Base-by-base conservation (phyloP, 2,329 filamentous ascomycete species). In the Parastagonospora avenae region DNA sequence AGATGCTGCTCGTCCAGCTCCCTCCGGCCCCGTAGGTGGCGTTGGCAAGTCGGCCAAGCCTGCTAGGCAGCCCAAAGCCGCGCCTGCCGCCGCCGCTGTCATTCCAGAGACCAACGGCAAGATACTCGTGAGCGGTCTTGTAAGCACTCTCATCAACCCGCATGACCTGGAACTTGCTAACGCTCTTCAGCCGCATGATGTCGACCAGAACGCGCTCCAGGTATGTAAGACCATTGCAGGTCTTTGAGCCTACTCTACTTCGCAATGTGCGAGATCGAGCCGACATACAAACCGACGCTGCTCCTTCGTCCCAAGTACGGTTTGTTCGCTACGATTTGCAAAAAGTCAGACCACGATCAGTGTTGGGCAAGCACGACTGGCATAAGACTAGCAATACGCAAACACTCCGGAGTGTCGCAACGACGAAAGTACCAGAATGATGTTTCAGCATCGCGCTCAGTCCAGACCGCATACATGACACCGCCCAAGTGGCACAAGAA, bases 111-210 rank as follows among this genome's bases (percentile, higher is more conserved):
- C 91, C 83, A 30, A 39, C 2, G 46, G 38, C 32, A 97, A 97
- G 81, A 93, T 97, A 79, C 90, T 96, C 77, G 93, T 99, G 79
- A 96, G 91, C 88, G 95, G 95, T 82, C 85, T 99, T 83, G 92
- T 97, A 88, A 78, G 92, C 78, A 24, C 11, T 29, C 8, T n/a
- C 15, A 33, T 9, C 30, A 33, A n/a, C 2, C 65, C 9, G 14
- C 19, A 15, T 3, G 28, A 32, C 52, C 46, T 28, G 47, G 54
- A 37, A 14, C 10, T 8, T 38, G 56, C 83, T 89, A 80, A 89
- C 76, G 27, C 43, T 14, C 48, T 12, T 30, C 64, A 97, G 91
- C 94, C 94, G 76, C 87, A 88, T 82, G 94, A 99, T 86, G 92
- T 99, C 78, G 91, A 87, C 80, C 93, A 97, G 85, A 82, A 81